These are phyloP conservation scores for Clathrospora elynae DNA, from an alignment of 2,329 filamentous ascomycete species.

Conservation along the genomic window DNA sequence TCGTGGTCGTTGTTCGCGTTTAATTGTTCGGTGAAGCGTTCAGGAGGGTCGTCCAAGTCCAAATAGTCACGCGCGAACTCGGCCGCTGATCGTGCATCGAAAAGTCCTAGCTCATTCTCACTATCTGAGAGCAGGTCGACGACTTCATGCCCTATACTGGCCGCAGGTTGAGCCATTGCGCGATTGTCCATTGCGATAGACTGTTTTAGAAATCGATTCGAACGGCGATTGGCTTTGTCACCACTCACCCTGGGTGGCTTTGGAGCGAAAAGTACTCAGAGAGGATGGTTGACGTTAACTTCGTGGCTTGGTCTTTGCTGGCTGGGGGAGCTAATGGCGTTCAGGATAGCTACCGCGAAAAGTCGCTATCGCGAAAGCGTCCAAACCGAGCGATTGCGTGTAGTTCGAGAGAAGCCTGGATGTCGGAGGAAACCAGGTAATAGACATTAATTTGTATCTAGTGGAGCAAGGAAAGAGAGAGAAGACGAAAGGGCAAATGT, in stretches of 20 bases:
- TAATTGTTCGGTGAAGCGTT: conserved; percentile 1
- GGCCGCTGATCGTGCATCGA: conserved; percentile 9
- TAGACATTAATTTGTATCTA: conserved; percentile 16
- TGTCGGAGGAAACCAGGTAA: neutral
- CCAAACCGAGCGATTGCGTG: neutral
- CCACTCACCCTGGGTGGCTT: too few relatives aligned
- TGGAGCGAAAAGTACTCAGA: too few relatives aligned
- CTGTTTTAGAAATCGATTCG: too few relatives aligned
- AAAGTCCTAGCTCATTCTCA: conserved; percentile 21
- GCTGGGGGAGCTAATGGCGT: too few relatives aligned
- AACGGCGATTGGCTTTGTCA: too few relatives aligned
- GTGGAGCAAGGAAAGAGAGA: conserved; percentile 1
- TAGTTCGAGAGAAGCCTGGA: neutral
- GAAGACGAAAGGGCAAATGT: conserved; percentile 10
- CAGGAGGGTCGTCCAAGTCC: conserved; percentile 8
- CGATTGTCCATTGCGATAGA: neutral
- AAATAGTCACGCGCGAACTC: conserved; percentile 7
- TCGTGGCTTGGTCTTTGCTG: too few relatives aligned
- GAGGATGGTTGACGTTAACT: too few relatives aligned
- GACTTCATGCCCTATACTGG: conserved; percentile 12
- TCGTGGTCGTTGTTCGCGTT: conserved; percentile 7
- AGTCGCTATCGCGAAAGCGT: neutral
- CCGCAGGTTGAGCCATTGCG: conserved; percentile 19
- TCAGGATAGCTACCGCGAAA: neutral
- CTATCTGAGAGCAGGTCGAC: conserved; percentile 34